Evolutionary conservation across 2,329 filamentous ascomycete genomes (phyloP).

Genomic region (Leptographium procerum): DNA sequence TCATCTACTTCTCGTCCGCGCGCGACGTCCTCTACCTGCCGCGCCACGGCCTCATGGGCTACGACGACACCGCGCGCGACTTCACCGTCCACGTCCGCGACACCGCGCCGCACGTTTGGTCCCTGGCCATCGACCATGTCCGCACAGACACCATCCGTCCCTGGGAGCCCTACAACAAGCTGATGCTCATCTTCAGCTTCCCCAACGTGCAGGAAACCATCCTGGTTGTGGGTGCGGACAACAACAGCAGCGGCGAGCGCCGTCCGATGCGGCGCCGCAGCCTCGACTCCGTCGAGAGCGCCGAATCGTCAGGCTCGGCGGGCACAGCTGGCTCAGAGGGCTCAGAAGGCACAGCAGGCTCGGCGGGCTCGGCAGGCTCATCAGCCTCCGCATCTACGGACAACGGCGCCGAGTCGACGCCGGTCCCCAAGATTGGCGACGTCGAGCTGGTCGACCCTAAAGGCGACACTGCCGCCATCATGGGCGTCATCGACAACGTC

Average conservation of each 20-base stretch:
- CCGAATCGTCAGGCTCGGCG: background rate
- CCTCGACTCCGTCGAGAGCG: slow-evolving; percentile 8
- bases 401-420: background rate
- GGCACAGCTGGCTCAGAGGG: background rate
- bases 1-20: slow-evolving; percentile 26
- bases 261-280: slow-evolving; percentile 4
- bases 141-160: slow-evolving; percentile 30
- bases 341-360: background rate
- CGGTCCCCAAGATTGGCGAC: slow-evolving; percentile 12
- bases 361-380: background rate
- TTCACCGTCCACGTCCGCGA: slow-evolving; percentile 26
- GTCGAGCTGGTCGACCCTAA: slow-evolving; percentile 21
- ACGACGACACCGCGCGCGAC: slow-evolving; percentile 28
- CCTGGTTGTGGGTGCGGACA: slow-evolving; percentile 19
- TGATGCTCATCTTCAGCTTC: slow-evolving; percentile 31
- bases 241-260: slow-evolving; percentile 5
- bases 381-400: background rate
- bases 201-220: slow-evolving; percentile 25
- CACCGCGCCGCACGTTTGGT: slow-evolving; percentile 21
- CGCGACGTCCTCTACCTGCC: slow-evolving; percentile 28
- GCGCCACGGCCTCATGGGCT: slow-evolving; percentile 26
- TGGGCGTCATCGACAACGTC: slow-evolving; percentile 14
- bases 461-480: slow-evolving; percentile 12
- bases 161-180: slow-evolving; percentile 41
- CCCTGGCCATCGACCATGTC: slow-evolving; percentile 35